Conservation (phyloP, 352 stramenopile genomes). For the Phytophthora citrophthora region DNA sequence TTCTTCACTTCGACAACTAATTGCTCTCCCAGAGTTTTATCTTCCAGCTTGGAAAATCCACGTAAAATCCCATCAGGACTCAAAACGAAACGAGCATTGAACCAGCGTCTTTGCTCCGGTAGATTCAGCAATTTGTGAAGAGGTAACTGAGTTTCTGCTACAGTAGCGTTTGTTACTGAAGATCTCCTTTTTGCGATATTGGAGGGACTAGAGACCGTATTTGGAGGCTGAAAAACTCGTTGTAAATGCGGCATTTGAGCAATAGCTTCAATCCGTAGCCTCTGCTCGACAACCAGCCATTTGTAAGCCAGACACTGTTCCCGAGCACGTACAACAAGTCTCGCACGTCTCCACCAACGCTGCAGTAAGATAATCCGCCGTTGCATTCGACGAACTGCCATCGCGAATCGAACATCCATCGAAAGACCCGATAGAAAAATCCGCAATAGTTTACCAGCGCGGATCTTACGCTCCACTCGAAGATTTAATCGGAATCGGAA, state of each 20-base stretch:
- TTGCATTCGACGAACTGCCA: conserved; percentile 67
- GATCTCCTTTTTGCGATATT: conserved; percentile 16
- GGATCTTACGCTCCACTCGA: conserved; percentile 45
- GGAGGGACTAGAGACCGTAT: not conserved
- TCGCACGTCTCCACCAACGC: conserved; percentile 66
- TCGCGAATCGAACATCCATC: conserved; percentile 66
- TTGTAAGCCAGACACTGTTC: conserved; percentile 63
- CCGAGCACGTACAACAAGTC: conserved; percentile 59
- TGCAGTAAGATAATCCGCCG: conserved; percentile 57
- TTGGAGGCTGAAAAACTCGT: conserved; percentile 55
- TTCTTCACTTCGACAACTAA: conserved; percentile 56
- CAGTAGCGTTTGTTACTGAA: not conserved
- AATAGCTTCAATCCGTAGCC: conserved; percentile 53
- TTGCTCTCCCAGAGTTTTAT: conserved; percentile 29
- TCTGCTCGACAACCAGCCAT: conserved; percentile 55
- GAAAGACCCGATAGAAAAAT: conserved; percentile 57
- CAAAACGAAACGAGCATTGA: conserved; percentile 53
- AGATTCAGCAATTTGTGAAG: conserved; percentile 63
- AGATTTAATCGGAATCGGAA: conserved; percentile 48
- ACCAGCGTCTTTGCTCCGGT: conserved; percentile 58
- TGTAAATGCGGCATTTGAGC: conserved; percentile 64
- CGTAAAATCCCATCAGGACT: conserved; percentile 54
- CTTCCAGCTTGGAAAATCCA: conserved; percentile 21
- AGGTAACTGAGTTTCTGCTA: conserved; percentile 18
- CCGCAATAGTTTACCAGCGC: conserved; percentile 41